These are phyloP conservation scores for Ramularia endophylla DNA, from an alignment of 2,329 filamentous ascomycete species.

Conservation along the genomic window DNA sequence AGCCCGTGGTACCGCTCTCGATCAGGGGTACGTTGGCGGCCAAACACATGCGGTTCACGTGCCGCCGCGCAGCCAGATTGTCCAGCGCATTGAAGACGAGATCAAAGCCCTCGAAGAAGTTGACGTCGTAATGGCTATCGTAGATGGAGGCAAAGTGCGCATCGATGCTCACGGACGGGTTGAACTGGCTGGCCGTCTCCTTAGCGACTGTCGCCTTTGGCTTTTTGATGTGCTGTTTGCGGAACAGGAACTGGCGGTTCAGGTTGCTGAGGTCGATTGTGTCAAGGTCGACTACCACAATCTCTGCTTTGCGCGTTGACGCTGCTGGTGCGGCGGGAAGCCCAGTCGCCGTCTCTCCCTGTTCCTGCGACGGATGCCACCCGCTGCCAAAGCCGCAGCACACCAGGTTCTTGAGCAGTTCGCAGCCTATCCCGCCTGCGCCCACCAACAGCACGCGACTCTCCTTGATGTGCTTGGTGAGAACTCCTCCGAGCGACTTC, in stretches of 20 bases:
- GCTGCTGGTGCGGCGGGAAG: not conserved
- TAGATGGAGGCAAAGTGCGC: conserved; percentile 96
- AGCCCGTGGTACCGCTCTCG: conserved; percentile 95
- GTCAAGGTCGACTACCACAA: conserved; percentile 94
- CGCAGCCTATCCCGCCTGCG: conserved; percentile 94
- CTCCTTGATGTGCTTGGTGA: conserved; percentile 37
- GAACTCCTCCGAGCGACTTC: conserved; percentile 64
- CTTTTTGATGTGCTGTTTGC: conserved; percentile 96
- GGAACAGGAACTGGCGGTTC: conserved; percentile 95
- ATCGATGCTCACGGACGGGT: conserved; percentile 77
- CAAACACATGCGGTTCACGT: conserved; percentile 97
- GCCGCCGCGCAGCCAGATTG: conserved; percentile 85
- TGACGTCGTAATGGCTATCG: conserved; percentile 74
- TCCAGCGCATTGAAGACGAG: conserved; percentile 96
- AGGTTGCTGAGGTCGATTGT: conserved; percentile 98
- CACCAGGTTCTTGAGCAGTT: conserved; percentile 93
- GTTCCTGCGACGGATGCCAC: conserved; percentile 2
- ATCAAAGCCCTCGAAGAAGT: conserved; percentile 78
- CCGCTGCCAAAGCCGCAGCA: conserved; percentile 71
- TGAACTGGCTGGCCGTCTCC: conserved; percentile 84
- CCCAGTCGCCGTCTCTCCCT: conserved; percentile 1
- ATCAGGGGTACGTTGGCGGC: conserved; percentile 85
- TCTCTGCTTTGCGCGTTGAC: conserved; percentile 45
- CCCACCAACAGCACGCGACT: conserved; percentile 74
- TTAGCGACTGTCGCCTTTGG: conserved; percentile 92